Evolutionary conservation across 495 filamentous ascomycete genomes (phyloP).

Genomic region (Penicillium dipodomyicola): DNA sequence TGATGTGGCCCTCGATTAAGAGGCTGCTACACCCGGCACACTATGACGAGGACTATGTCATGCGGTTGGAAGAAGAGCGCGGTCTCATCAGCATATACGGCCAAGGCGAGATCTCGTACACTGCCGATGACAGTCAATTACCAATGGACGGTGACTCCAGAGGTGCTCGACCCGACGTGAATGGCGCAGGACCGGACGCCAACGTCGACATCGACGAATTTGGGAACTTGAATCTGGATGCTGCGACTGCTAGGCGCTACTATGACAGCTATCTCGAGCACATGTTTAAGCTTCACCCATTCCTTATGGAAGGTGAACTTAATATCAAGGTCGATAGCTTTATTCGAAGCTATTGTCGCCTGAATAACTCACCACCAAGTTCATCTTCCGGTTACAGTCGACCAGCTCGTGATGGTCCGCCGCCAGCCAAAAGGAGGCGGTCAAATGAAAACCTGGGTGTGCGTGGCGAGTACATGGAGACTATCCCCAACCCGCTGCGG

Average conservation of each 20-base stretch:
- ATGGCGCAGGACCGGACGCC: conserved; percentile 15
- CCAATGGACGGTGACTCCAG: conserved; percentile 16
- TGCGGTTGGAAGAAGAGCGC: conserved; percentile 71
- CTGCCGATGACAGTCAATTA: conserved; percentile 32
- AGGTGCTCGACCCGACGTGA: conserved; percentile 4
- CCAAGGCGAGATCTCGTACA: conserved; percentile 68
- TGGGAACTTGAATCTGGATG: conserved; percentile 63
- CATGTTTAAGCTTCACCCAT: conserved; percentile 88
- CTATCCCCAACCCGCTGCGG: conserved; percentile 4
- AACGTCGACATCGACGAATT: conserved; percentile 56
- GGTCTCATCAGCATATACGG: conserved; percentile 76
- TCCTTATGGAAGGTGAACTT: conserved; percentile 60
- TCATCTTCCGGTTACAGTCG: background rate
- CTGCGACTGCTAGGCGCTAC: conserved; percentile 59
- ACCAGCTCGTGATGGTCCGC: conserved; percentile 21
- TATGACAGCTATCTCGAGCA: conserved; percentile 70
- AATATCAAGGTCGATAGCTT: conserved; percentile 53
- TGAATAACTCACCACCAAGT: conserved; percentile 17
- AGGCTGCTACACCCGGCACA: conserved; percentile 48
- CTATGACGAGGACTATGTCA: conserved; percentile 62
- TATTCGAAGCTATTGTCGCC: conserved; percentile 38
- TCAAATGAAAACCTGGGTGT: conserved; percentile 32
- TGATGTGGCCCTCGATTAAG: conserved; percentile 68
- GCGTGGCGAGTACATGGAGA: conserved; percentile 20
- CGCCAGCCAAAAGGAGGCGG: conserved; percentile 46